A percentile compares a stretch with the other conserved stretches of the same genome.
Conservation (phyloP, 1,284 basidiomycete species). For the Trichosporon coremiiforme region DNA sequence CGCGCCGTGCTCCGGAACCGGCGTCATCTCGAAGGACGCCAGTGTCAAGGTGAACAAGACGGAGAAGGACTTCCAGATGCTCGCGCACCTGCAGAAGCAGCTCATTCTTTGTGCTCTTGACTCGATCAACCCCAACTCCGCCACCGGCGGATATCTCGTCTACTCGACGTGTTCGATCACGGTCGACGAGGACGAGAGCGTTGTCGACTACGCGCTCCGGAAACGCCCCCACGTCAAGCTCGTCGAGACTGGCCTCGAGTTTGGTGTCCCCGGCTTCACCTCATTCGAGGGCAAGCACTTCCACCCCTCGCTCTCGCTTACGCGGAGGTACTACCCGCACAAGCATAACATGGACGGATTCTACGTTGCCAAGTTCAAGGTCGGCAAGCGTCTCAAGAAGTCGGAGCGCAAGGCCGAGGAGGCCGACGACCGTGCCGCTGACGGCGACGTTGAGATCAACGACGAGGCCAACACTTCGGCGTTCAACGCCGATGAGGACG, state of each 20-base stretch:
- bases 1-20: constrained; percentile 96
- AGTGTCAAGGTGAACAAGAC: constrained; percentile 99
- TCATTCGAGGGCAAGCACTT: constrained; percentile 87
- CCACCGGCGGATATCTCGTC: constrained; percentile 90
- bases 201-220: constrained; percentile 96
- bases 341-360: constrained; percentile 84
- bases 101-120: constrained; percentile 98
- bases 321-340: constrained; percentile 65
- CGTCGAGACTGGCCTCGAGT: constrained; percentile 88
- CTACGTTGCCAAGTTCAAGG: constrained; percentile 97
- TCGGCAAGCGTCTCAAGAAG: constrained; percentile 72
- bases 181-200: constrained; percentile 97
- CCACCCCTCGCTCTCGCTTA: constrained; percentile 74
- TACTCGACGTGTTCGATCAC: constrained; percentile 99
- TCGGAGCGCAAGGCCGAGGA: constrained; percentile 56
- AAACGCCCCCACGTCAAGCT: constrained; percentile 95
- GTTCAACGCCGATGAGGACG: constrained; percentile 56
- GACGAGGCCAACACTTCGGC: constrained; percentile 32
- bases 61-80: constrained; percentile 88
- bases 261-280: constrained; percentile 90
- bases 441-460: constrained; percentile 20
- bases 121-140: constrained; percentile 84
- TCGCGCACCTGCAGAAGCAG: constrained; percentile 97
- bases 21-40: constrained; percentile 96
- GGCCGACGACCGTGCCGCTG: constrained; percentile 42